Evolutionary conservation across 2,329 filamentous ascomycete species (phyloP).

Genomic region (Penicillium rolfsii): DNA sequence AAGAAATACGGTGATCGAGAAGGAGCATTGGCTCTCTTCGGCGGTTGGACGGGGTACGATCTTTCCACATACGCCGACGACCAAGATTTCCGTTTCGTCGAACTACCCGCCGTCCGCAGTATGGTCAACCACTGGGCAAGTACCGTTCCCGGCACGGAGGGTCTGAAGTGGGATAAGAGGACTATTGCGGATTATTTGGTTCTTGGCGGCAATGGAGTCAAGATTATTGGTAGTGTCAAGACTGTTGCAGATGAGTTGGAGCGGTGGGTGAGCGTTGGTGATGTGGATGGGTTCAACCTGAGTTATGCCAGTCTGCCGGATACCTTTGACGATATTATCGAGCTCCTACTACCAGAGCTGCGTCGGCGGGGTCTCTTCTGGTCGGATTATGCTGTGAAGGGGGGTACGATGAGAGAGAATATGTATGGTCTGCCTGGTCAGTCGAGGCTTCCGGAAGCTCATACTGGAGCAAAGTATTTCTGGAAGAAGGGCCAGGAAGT

Average conservation of each 20-base stretch:
- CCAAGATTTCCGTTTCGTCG: conserved; percentile 50
- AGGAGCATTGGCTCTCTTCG: conserved; percentile 51
- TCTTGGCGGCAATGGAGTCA: conserved; percentile 41
- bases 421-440: conserved; percentile 39
- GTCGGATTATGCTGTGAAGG: conserved; percentile 40
- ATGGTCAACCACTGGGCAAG: conserved; percentile 52
- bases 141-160: conserved; percentile 47
- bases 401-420: conserved; percentile 47
- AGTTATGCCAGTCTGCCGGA: conserved; percentile 41
- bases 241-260: conserved; percentile 45
- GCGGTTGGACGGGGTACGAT: conserved; percentile 54
- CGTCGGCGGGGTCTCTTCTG: conserved; percentile 44
- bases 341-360: conserved; percentile 39
- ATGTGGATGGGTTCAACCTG: conserved; percentile 43
- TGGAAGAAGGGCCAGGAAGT: conserved; percentile 41
- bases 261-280: conserved; percentile 40
- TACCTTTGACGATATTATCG: conserved; percentile 43
- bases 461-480: conserved; percentile 42
- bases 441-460: conserved; percentile 37
- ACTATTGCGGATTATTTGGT: conserved; percentile 41
- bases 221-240: conserved; percentile 41
- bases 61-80: conserved; percentile 49
- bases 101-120: conserved; percentile 47
- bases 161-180: conserved; percentile 45
- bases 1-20: conserved; percentile 51